These are phyloP conservation scores for Leishmania tarentolae DNA, from an alignment of 208 protist genomes.

Conservation along the genomic window DNA sequence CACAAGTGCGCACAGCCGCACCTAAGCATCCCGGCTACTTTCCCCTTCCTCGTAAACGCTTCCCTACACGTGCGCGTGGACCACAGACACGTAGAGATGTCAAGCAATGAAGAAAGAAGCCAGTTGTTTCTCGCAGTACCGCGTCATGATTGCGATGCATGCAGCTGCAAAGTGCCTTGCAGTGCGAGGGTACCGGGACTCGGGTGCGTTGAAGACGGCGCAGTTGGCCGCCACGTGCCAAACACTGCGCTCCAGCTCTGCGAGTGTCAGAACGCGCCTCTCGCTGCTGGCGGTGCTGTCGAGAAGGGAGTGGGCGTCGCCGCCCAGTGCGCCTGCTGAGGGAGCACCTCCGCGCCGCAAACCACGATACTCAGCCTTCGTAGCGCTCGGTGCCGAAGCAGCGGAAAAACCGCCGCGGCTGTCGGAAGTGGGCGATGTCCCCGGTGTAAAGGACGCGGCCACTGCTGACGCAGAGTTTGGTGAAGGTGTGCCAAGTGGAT, in stretches of 20 bases:
- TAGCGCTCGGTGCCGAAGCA: background rate
- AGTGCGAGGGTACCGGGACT: slow-evolving; percentile 71
- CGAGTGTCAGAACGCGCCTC: slow-evolving; percentile 46
- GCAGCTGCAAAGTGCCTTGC: slow-evolving; percentile 60
- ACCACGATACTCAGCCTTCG: slow-evolving; percentile 5
- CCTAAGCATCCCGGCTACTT: background rate
- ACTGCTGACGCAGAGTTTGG: background rate
- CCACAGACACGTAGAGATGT: background rate
- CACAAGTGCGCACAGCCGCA: background rate
- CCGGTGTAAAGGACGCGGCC: background rate
- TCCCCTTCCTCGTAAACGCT: background rate
- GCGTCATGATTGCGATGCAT: slow-evolving; percentile 57
- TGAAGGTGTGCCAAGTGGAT: background rate
- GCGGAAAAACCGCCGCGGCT: background rate
- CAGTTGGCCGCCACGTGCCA: slow-evolving; percentile 88
- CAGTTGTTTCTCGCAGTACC: slow-evolving; percentile 72
- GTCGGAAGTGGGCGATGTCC: background rate
- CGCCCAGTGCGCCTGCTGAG: background rate
- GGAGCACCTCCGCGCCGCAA: slow-evolving; percentile 2
- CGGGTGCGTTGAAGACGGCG: slow-evolving; percentile 83
- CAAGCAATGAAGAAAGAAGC: slow-evolving; percentile 6
- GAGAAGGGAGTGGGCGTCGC: slow-evolving; percentile 1
- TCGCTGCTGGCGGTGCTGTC: slow-evolving; percentile 22
- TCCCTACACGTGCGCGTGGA: background rate
- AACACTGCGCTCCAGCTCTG: slow-evolving; percentile 70